These are phyloP conservation scores for Fusarium graminum DNA, from an alignment of 2,329 filamentous ascomycete species.

Conservation along the genomic window DNA sequence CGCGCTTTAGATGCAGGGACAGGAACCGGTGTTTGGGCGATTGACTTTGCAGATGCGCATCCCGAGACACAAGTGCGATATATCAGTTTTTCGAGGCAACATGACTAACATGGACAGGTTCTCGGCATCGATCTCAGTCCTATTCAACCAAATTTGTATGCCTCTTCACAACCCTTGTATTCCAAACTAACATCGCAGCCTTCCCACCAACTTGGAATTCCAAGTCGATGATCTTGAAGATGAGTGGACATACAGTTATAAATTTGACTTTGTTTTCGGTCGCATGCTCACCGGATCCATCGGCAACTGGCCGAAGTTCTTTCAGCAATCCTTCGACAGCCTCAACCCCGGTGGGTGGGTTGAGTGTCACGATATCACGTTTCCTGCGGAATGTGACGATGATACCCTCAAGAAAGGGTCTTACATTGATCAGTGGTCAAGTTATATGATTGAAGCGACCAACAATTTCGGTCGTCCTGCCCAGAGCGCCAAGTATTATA, in stretches of 20 bases:
- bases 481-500: slow-evolving; percentile 50
- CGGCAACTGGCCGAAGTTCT: slow-evolving; percentile 53
- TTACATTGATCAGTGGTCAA: slow-evolving; percentile 48
- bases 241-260: slow-evolving; percentile 55
- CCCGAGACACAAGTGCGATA: slow-evolving; percentile 48
- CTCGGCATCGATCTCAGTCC: slow-evolving; percentile 60
- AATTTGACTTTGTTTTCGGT: slow-evolving; percentile 59
- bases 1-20: slow-evolving; percentile 62
- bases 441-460: slow-evolving; percentile 51
- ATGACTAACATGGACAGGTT: slow-evolving; percentile 40
- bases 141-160: slow-evolving; percentile 56
- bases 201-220: slow-evolving; percentile 64
- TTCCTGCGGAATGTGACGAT: slow-evolving; percentile 58
- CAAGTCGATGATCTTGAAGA: slow-evolving; percentile 60
- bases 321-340: slow-evolving; percentile 54
- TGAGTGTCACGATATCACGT: slow-evolving; percentile 59
- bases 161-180: neutral
- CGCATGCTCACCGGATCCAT: slow-evolving; percentile 57
- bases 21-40: slow-evolving; percentile 61
- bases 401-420: slow-evolving; percentile 52
- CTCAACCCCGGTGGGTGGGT: slow-evolving; percentile 61
- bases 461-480: slow-evolving; percentile 50
- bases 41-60: slow-evolving; percentile 58
- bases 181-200: slow-evolving; percentile 45
- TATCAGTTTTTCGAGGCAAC: accelerated